Base-by-base conservation (phyloP, 1,139 yeast genomes). In the Yamadazyma buinensis region DNA sequence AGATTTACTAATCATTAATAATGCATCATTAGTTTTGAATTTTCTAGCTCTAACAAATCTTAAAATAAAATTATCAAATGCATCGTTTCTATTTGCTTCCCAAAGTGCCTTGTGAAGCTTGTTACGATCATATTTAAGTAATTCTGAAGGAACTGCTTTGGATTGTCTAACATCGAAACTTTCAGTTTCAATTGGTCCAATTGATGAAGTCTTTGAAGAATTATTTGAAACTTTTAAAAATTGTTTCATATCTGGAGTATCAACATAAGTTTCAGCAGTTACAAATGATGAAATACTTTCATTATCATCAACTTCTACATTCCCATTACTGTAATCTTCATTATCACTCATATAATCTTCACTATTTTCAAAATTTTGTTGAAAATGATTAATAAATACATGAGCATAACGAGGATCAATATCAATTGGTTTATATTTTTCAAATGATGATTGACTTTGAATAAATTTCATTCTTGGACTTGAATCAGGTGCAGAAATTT, bases 31-130 rank as follows among this genome's bases (percentile, higher is more conserved):
- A 15, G 59, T 42, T 28, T 62, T 55, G 53, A 62, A 64, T 43
- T 67, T 67, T 48, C 75, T 66, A 23, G 75, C 75, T 38, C 74
- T 55, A 22, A 67, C 49, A 32, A 61, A 69, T 37, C 64, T 54
- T 41, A 65, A 57, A 4, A 62, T 20, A 33, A 52, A 51, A 40
- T 65, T 64, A 43, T 69, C 75, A 15, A 56, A 37, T 32, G 61
- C 53, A 42, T 66, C 71, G 32, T 61, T 57, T 46, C 66, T 57
- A 22, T 42, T 23, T 13, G 48, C 42, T 5, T 35, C 34, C 36
- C 48, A 36, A 12, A 64, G 37, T 1, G 58, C 53, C 11, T 41
- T 40, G 39, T 65, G 72, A 11, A 60, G 28, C 7, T 54, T 55
- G 8, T 46, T 42, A 5, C 55, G 48, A 34, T 57, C 53, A 45